Base-by-base conservation (phyloP, 2,329 filamentous ascomycete species). In the Neofusicoccum laricinum region DNA sequence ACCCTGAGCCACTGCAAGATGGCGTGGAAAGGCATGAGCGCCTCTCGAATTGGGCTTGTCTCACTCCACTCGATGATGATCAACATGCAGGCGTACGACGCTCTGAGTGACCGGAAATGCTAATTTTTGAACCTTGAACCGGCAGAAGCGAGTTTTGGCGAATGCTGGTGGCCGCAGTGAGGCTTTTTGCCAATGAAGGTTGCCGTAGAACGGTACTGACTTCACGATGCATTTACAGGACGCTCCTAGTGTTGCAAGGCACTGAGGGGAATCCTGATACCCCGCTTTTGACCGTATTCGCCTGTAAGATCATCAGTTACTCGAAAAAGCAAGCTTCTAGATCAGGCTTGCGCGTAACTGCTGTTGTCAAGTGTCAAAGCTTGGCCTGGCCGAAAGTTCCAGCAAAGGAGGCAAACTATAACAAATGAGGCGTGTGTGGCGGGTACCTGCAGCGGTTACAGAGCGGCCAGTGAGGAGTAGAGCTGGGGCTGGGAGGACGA, bases 321-420 rank as follows among this genome's bases (percentile, higher is more conserved):
- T 21, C 15, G 15, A 58, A 45, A 3, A 6, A 21, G 53, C 8
- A 58, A 34, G 38, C 3, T 32, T 45, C 53, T 32, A 43, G 40
- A 58, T 58, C 53, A 43, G 17, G 53, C 53, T 58, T 58, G 53
- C 53, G 53, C 40, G 53, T 58, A 58, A 55, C 34, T 34, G 21
- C 34, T 21, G 17, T 25, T 41, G 50, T 55, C 50, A 40, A n/a
- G 2, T 4, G 21, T 30, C 40, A 12, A 45, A 34, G 53, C 38
- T 58, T 45, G 51, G 25, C 14, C 25, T 14, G 19, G 19, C 34
- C 51, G 51, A 55, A 41, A 19, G 21, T 55, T 55, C 19, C 36
- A 19, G 36, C 19, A 41, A 55, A 41, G 19, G 12, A 40, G 17
- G 25, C 51, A 10, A 15, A 32, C 48, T 12, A 6, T 11, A 32